Conservation (phyloP, 2,329 filamentous ascomycete genomes). For the Scolecobasidium constrictum region DNA sequence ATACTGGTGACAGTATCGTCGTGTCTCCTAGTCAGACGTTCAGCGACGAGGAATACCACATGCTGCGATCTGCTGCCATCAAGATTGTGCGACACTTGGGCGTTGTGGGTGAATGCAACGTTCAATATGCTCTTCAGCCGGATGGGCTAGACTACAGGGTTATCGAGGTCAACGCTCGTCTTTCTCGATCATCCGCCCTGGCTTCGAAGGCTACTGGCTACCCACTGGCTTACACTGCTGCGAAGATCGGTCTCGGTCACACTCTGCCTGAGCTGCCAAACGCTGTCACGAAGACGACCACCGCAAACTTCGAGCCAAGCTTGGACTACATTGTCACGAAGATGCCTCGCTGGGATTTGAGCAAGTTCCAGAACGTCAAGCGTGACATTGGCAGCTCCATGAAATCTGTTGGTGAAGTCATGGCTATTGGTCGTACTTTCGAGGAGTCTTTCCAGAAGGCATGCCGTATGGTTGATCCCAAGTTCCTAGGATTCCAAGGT, state of each 20-base stretch:
- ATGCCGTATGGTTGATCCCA: constrained; percentile 90
- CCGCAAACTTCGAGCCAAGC: constrained; percentile 96
- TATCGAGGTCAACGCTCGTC: constrained; percentile 97
- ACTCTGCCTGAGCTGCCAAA: constrained; percentile 93
- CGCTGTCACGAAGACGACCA: constrained; percentile 96
- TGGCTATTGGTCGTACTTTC: constrained; percentile 97
- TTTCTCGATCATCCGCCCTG: constrained; percentile 91
- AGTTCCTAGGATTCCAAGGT: constrained; percentile 86
- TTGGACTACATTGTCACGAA: constrained; percentile 98
- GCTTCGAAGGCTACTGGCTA: constrained; percentile 98
- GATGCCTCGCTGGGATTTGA: constrained; percentile 95
- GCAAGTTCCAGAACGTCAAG: constrained; percentile 99
- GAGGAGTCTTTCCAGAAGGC: constrained; percentile 99
- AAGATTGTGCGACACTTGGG: constrained; percentile 97
- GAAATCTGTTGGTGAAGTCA: constrained; percentile 98
- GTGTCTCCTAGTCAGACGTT: constrained; percentile 94
- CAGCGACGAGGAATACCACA: constrained; percentile 98
- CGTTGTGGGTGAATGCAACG: constrained; percentile 97
- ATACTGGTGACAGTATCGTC: constrained; percentile 97
- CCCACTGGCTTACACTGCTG: constrained; percentile 91
- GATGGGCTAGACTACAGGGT: constrained; percentile 97
- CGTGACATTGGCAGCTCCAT: constrained; percentile 94
- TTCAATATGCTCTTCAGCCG: constrained; percentile 93
- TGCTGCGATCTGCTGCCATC: constrained; percentile 94
- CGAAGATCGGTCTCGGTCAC: constrained; percentile 95